Conservation (phyloP, 164 flowering plant genomes). For the Kingdonia uniflora region DNA sequence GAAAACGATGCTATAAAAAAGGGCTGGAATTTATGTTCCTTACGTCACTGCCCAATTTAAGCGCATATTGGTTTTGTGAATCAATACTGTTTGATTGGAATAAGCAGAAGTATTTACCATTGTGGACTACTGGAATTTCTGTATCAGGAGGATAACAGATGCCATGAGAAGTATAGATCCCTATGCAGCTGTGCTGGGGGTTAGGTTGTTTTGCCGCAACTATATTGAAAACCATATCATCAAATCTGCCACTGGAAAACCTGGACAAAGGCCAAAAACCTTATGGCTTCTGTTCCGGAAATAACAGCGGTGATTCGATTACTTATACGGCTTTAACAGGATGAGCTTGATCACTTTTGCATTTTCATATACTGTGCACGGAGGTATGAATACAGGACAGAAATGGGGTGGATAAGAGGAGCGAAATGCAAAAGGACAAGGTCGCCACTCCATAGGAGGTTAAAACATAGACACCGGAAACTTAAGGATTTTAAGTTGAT, state of each 20-base stretch:
- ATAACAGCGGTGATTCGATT: conserved; percentile 84
- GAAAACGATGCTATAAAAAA: conserved; percentile 64
- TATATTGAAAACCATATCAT: conserved; percentile 64
- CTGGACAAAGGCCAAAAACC: conserved; percentile 16
- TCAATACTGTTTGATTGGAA: conserved; percentile 91
- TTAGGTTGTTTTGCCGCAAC: conserved; percentile 87
- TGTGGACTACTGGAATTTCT: conserved; percentile 91
- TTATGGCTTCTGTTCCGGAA: conserved; percentile 83
- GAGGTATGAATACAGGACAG: conserved; percentile 56
- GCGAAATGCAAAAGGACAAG: conserved; percentile 8
- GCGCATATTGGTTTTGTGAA: conserved; percentile 85
- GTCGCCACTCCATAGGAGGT: conserved; percentile 5
- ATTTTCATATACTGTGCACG: conserved; percentile 47
- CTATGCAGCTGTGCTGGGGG: conserved; percentile 93
- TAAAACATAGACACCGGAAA: too few relatives aligned
- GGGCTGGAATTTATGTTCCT: conserved; percentile 56
- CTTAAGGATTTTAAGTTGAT: too few relatives aligned
- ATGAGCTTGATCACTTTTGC: conserved; percentile 54
- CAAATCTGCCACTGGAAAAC: conserved; percentile 45
- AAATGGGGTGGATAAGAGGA: conserved; percentile 15
- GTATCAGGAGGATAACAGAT: conserved; percentile 90
- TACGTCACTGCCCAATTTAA: conserved; percentile 57
- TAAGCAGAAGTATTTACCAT: conserved; percentile 93
- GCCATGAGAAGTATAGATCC: conserved; percentile 96
- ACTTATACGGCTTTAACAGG: conserved; percentile 71